Conservation (phyloP, 1,284 basidiomycete genomes). For the Schizopora paradoxa region DNA sequence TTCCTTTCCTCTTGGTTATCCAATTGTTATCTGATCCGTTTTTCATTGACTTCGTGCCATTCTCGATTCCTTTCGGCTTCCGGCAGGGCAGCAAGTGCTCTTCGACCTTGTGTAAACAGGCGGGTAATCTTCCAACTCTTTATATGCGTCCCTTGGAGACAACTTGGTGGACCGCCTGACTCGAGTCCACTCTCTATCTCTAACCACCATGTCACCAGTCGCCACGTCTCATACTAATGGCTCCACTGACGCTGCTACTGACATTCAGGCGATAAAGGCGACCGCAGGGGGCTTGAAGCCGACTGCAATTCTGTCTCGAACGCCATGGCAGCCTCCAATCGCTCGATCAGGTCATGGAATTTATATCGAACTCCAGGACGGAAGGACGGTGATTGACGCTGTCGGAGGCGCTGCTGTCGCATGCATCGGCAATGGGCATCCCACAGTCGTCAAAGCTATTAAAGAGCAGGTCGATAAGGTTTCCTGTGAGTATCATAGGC, state of each 20-base stretch:
- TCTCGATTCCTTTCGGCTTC: no score
- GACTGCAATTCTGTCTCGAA: slow-evolving; percentile 26
- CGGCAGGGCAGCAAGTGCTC: no score
- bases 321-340: slow-evolving; percentile 65
- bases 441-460: slow-evolving; percentile 62
- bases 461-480: slow-evolving; percentile 74
- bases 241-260: not conserved
- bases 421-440: slow-evolving; percentile 72
- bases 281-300: slow-evolving; percentile 6
- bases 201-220: not conserved
- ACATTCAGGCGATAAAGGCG: not conserved
- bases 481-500: slow-evolving; percentile 46
- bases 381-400: slow-evolving; percentile 62
- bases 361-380: slow-evolving; percentile 64
- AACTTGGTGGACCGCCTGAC: no score
- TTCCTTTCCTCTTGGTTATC: no score
- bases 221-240: not conserved
- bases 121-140: no score
- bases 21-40: no score
- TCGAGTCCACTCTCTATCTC: not conserved
- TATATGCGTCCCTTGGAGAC: no score
- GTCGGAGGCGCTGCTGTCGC: slow-evolving; percentile 82
- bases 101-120: no score
- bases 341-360: slow-evolving; percentile 63
- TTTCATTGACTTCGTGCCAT: no score